These are phyloP conservation scores for Paramecium tetraurelia DNA, from an alignment of 73 alveolate genomes.

Conservation along the genomic window DNA sequence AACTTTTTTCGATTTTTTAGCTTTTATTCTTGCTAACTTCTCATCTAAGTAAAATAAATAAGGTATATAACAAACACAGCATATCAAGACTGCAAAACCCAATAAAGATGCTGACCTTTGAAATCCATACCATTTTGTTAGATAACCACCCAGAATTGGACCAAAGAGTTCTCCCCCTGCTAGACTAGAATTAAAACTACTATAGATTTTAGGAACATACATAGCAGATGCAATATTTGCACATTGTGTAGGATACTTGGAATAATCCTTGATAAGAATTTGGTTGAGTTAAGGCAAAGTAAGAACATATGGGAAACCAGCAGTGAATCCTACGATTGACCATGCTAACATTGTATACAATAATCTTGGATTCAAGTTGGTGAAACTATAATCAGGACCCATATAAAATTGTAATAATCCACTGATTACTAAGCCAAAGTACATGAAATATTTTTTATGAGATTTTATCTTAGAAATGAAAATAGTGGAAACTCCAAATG, in stretches of 20 bases:
- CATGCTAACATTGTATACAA: not conserved
- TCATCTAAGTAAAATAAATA: not conserved
- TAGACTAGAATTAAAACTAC: slow-evolving; percentile 1
- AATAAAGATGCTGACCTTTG: not conserved
- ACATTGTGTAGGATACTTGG: not conserved
- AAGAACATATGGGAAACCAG: not conserved
- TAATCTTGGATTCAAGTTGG: not conserved
- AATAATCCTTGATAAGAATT: not conserved
- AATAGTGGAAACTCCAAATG: not conserved
- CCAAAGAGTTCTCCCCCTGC: slow-evolving; percentile 21
- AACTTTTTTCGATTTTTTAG: not conserved
- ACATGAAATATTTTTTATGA: not conserved
- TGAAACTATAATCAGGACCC: slow-evolving; percentile 26
- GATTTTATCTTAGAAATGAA: not conserved
- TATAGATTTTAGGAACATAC: not conserved
- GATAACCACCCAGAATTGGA: not conserved
- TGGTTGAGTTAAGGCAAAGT: not conserved
- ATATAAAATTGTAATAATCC: not conserved
- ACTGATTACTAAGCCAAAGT: not conserved
- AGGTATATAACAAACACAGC: not conserved
- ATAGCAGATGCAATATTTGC: slow-evolving; percentile 21
- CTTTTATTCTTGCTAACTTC: not conserved
- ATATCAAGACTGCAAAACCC: not conserved
- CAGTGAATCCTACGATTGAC: not conserved
- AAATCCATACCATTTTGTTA: not conserved